phyloP scores from a whole-genome alignment of 768 basidiomycete species.

The Tricholoma hemisulphureum region DNA sequence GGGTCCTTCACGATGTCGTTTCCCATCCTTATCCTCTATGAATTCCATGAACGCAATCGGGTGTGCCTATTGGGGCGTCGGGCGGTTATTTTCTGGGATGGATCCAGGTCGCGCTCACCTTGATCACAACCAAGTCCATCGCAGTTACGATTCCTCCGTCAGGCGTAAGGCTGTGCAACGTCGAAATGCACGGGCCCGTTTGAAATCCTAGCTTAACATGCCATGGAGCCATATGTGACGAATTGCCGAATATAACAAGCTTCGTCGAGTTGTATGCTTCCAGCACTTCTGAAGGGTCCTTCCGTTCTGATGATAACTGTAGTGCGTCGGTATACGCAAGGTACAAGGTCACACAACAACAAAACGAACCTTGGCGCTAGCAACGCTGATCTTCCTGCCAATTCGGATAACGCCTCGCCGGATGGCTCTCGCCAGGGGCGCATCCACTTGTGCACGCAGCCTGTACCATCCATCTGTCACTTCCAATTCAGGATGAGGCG shows the following conservation, averaged over 20 bases:
- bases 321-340: neutral
- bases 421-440: conserved; percentile 67
- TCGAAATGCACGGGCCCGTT: conserved; percentile 62
- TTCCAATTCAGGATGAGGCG: conserved; percentile 65
- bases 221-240: conserved; percentile 85
- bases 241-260: conserved; percentile 78
- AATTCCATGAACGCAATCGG: conserved; percentile 83
- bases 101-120: conserved; percentile 38
- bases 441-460: conserved; percentile 74
- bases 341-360: neutral
- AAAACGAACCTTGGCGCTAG: conserved; percentile 70
- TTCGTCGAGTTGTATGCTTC: conserved; percentile 71
- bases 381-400: conserved; percentile 81
- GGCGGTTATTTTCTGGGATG: neutral
- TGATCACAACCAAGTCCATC: conserved; percentile 71
- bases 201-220: conserved; percentile 84
- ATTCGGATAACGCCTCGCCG: conserved; percentile 62
- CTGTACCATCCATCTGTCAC: conserved; percentile 99
- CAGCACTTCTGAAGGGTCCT: conserved; percentile 80
- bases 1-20: conserved; percentile 56
- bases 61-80: conserved; percentile 46
- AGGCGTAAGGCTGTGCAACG: conserved; percentile 71
- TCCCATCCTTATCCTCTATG: conserved; percentile 46
- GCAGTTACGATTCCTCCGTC: conserved; percentile 80
- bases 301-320: conserved; percentile 66